Conservation (phyloP, 768 basidiomycete genomes). For the Nevesoporus exiguus region DNA sequence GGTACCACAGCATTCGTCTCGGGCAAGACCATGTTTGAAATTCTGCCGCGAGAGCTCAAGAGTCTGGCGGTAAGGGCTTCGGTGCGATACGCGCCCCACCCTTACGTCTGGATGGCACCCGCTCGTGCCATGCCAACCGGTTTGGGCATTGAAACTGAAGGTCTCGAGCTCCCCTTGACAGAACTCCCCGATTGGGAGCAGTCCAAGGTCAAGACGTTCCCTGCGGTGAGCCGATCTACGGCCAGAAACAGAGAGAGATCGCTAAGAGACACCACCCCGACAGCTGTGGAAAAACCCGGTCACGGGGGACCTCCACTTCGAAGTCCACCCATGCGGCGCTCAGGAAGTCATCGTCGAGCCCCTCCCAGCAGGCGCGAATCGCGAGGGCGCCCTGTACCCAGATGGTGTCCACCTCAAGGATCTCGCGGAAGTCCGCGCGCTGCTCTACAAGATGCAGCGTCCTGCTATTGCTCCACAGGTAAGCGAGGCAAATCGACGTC, state of each 20-base stretch:
- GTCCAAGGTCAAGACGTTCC: constrained; percentile 65
- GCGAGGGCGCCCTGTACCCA: constrained; percentile 71
- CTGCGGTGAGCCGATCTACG: constrained; percentile 43
- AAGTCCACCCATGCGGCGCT: constrained; percentile 84
- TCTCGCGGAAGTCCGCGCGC: constrained; percentile 63
- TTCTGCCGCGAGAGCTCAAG: constrained; percentile 68
- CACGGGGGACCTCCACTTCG: constrained; percentile 78
- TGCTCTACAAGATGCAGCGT: constrained; percentile 84
- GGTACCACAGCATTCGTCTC: constrained; percentile 85
- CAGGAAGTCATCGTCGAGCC: constrained; percentile 68
- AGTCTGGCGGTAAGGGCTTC: constrained; percentile 73
- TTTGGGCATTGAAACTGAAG: constrained; percentile 78
- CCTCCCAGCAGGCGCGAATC: constrained; percentile 56
- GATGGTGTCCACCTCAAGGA: constrained; percentile 77
- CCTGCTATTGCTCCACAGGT: constrained; percentile 83
- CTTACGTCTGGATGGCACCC: constrained; percentile 88
- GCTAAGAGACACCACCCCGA: background rate
- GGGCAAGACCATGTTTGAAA: constrained; percentile 81
- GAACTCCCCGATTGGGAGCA: constrained; percentile 86
- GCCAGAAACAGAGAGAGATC: background rate
- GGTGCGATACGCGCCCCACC: constrained; percentile 80
- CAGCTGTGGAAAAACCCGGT: constrained; percentile 92
- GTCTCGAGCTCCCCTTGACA: constrained; percentile 58
- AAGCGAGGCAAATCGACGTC: constrained; percentile 1
- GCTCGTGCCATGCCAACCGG: constrained; percentile 74